Evolutionary conservation across 805 yeast species (phyloP).

Genomic region (Teunomyces panamensis): DNA sequence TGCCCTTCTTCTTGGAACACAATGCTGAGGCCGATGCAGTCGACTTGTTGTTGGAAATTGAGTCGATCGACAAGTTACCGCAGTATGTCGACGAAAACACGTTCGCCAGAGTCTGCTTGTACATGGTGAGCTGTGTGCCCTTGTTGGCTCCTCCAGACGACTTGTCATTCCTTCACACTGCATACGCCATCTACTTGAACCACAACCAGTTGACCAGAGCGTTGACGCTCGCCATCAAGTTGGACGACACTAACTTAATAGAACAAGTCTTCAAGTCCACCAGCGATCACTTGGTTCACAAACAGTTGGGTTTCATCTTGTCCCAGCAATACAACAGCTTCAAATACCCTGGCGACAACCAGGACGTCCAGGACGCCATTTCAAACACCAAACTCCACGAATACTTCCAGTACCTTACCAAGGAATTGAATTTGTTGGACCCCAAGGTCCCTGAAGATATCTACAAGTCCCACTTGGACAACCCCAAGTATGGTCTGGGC

Average conservation of each 20-base stretch:
- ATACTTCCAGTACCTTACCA: slow-evolving; percentile 73
- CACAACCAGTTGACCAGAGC: slow-evolving; percentile 87
- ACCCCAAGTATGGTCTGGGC: slow-evolving; percentile 55
- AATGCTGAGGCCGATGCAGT: slow-evolving; percentile 99
- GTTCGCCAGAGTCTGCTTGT: slow-evolving; percentile 84
- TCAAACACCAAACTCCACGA: slow-evolving; percentile 77
- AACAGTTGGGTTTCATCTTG: slow-evolving; percentile 87
- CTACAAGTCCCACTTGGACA: slow-evolving; percentile 86
- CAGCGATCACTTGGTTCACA: slow-evolving; percentile 66
- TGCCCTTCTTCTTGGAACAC: slow-evolving; percentile 87
- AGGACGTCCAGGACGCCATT: slow-evolving; percentile 77
- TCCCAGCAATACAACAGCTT: slow-evolving; percentile 85
- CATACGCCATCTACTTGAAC: slow-evolving; percentile 77
- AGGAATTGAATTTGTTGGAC: slow-evolving; percentile 82
- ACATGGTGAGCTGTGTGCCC: slow-evolving; percentile 96
- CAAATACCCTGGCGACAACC: slow-evolving; percentile 56
- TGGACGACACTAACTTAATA: slow-evolving; percentile 78
- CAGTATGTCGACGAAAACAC: slow-evolving; percentile 82
- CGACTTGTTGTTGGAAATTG: slow-evolving; percentile 86
- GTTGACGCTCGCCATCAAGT: slow-evolving; percentile 78
- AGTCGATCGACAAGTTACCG: slow-evolving; percentile 77
- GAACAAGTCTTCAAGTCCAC: slow-evolving; percentile 81
- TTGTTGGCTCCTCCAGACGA: slow-evolving; percentile 95
- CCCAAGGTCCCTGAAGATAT: slow-evolving; percentile 95
- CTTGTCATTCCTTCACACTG: slow-evolving; percentile 78